Evolutionary conservation across 2,329 filamentous ascomycete genomes (phyloP).

Genomic region (Aspergillus oerlinghausenensis): DNA sequence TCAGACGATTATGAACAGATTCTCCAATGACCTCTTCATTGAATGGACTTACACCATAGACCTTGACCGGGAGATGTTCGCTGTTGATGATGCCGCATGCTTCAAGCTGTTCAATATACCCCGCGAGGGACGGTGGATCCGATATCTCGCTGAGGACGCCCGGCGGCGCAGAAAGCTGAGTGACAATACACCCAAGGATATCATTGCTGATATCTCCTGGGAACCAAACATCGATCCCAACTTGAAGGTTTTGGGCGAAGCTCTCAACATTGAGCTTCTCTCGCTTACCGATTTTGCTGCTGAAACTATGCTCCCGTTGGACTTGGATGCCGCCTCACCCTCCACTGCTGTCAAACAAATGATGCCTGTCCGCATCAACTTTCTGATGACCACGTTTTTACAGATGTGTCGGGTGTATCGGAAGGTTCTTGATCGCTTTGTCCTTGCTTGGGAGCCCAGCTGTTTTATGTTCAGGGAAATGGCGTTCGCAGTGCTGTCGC

Average conservation of each 20-base stretch:
- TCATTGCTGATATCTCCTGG: slow-evolving; percentile 7
- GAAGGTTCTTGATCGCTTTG: slow-evolving; percentile 6
- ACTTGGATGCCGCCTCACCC: neutral
- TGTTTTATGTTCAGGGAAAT: slow-evolving; percentile 15
- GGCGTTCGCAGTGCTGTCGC: slow-evolving; percentile 13
- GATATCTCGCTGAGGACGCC: slow-evolving; percentile 7
- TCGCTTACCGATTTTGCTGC: neutral
- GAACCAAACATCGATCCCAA: slow-evolving; percentile 3
- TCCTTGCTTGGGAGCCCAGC: slow-evolving; percentile 8
- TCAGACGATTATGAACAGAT: neutral
- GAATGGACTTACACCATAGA: slow-evolving; percentile 18
- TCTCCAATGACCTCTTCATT: neutral
- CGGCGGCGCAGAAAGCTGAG: neutral
- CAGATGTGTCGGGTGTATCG: neutral
- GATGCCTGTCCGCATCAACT: neutral
- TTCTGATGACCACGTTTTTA: slow-evolving; percentile 3
- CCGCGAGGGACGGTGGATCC: slow-evolving; percentile 4
- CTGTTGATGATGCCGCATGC: slow-evolving; percentile 7
- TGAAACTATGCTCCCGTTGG: neutral
- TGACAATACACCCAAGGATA: slow-evolving; percentile 4
- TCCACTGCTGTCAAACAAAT: neutral
- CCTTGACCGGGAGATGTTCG: slow-evolving; percentile 14
- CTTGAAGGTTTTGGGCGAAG: neutral
- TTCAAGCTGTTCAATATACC: slow-evolving; percentile 10
- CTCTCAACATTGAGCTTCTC: slow-evolving; percentile 1